These are phyloP conservation scores for Hymenoscyphus albidus DNA, from an alignment of 2,329 filamentous ascomycete species.

Conservation along the genomic window DNA sequence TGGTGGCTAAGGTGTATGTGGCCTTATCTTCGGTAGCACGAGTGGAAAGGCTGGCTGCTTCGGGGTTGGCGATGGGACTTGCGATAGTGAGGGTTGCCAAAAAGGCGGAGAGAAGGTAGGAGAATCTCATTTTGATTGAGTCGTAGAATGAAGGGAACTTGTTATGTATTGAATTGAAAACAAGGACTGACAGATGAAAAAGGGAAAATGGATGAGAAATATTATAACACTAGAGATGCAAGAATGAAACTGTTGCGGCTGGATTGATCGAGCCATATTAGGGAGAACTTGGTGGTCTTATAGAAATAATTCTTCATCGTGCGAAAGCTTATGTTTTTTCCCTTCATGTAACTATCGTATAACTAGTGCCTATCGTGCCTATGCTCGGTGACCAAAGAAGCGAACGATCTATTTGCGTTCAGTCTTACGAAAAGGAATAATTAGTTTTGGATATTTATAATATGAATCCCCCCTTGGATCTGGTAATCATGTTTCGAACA, in stretches of 20 bases:
- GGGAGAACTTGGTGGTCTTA: not conserved
- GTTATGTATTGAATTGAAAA: not conserved
- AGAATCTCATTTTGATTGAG: conserved; percentile 5
- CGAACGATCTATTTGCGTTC: not conserved
- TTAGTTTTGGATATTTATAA: not conserved
- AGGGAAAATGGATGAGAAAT: not conserved
- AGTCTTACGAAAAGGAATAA: not conserved
- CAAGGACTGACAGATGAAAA: not conserved
- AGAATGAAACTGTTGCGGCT: not conserved
- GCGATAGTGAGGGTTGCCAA: not conserved
- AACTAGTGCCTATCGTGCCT: not conserved
- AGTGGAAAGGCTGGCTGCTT: not conserved
- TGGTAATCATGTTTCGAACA: not conserved
- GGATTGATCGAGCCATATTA: too few species aligned
- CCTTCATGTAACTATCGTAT: not conserved
- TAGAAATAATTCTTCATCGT: not conserved
- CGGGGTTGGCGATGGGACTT: not conserved
- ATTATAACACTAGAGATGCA: not conserved
- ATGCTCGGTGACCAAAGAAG: not conserved
- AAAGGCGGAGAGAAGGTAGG: conserved; percentile 1
- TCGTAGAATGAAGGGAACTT: not conserved
- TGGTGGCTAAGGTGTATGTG: not conserved
- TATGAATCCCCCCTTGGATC: not conserved
- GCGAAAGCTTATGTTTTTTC: not conserved
- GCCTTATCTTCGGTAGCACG: not conserved